These are phyloP conservation scores for Argentina anserina DNA, from an alignment of 306 rosid genomes.

Conservation along the genomic window DNA sequence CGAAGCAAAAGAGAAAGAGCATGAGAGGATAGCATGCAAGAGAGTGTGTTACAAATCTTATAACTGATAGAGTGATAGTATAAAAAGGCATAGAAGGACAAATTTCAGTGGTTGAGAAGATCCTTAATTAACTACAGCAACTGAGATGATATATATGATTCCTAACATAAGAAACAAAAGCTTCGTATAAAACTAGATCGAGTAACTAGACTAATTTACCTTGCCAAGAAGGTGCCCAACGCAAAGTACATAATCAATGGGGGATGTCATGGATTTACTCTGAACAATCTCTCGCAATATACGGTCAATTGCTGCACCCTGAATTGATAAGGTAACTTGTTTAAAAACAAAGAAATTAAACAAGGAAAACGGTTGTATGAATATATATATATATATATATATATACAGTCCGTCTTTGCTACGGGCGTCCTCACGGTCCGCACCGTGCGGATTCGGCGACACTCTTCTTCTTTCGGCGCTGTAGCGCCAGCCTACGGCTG, in stretches of 20 bases:
- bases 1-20: not conserved
- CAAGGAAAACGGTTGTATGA: slow-evolving; percentile 3
- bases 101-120: not conserved
- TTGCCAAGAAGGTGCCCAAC: slow-evolving; percentile 88
- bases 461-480: too few relatives aligned
- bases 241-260: slow-evolving; percentile 88
- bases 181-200: not conserved
- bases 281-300: slow-evolving; percentile 94
- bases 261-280: slow-evolving; percentile 84
- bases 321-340: slow-evolving; percentile 7
- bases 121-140: not conserved
- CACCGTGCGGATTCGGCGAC: too few relatives aligned
- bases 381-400: too few relatives aligned
- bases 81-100: not conserved
- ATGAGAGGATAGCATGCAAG: not conserved
- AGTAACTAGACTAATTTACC: slow-evolving; percentile 66
- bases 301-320: slow-evolving; percentile 99
- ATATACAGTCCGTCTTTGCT: too few relatives aligned
- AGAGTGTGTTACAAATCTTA: not conserved
- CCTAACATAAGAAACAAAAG: not conserved
- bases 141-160: not conserved
- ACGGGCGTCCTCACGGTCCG: too few relatives aligned
- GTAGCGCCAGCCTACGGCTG: too few relatives aligned
- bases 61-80: not conserved
- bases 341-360: not conserved